These are phyloP conservation scores for Komagataella pseudopastoris DNA, from an alignment of 805 yeast species.

Conservation along the genomic window DNA sequence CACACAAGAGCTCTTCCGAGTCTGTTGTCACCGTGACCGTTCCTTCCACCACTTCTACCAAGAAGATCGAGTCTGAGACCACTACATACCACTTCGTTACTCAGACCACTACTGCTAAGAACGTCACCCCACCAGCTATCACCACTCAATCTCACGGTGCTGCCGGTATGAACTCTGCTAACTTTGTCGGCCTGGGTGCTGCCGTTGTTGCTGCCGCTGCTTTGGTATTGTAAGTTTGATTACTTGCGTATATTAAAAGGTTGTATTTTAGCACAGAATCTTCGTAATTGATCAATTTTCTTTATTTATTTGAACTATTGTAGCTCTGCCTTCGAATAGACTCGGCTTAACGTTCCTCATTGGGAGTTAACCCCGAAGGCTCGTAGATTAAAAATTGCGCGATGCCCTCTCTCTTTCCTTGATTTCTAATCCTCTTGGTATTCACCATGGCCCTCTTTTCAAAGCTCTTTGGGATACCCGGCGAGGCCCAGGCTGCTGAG, in stretches of 20 bases:
- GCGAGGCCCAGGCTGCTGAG: conserved; percentile 7
- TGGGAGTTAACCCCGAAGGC: neutral
- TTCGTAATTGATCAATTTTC: neutral
- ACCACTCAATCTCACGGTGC: neutral
- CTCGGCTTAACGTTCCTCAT: neutral
- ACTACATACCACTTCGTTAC: conserved; percentile 2
- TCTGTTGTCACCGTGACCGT: neutral
- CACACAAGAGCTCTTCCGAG: neutral
- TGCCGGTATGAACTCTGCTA: neutral
- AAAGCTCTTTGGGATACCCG: neutral
- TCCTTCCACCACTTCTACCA: conserved; percentile 7
- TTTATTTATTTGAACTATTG: neutral
- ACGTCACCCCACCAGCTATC: neutral
- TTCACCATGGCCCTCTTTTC: conserved; percentile 3
- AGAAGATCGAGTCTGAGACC: conserved; percentile 1
- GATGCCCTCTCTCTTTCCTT: neutral
- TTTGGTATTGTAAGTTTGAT: neutral
- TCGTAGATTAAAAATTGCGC: neutral
- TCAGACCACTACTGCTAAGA: neutral
- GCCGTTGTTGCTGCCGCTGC: neutral
- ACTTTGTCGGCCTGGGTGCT: neutral
- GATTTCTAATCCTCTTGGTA: too few relatives aligned
- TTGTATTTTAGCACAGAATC: neutral
- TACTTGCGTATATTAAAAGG: too few relatives aligned
- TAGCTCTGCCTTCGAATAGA: neutral